Evolutionary conservation across 441 rosid species (phyloP), one percentile per base, ranked within the genome.

Genomic region (Syzygium malaccense): DNA sequence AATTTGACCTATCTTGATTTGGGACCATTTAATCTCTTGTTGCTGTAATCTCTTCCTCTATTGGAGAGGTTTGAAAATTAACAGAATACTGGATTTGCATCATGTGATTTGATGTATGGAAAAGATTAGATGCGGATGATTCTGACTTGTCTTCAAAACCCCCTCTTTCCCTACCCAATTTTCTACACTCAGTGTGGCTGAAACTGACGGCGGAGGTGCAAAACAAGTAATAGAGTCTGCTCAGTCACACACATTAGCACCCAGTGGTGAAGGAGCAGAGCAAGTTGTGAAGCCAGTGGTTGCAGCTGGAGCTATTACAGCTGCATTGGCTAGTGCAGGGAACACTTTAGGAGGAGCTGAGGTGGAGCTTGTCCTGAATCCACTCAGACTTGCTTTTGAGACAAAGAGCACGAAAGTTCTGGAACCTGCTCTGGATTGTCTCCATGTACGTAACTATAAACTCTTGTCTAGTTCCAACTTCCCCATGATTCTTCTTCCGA

Each of bases 391-490:
- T 92, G 98, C 99, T 88, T 95, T 97, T 86, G 99, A 98, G 93
- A 96, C 99, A 48, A 98, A 96, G 96, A 96, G 94, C 93, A 91
- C 95, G 91, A 98, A 95, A 91, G 91, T 98, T 90, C 89, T 96
- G 85, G 99, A 98, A 92, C 95, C 98, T 92, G 99, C 99, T 87
- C 93, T 98, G 96, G 99, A 98, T 93, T 98, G 99, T 93, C 98
- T 97, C 92, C 99, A 98, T 95, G 99, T 98, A 96, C 79, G 97
- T 88, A 75, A 87, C 90, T 88, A 13, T 68, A 55, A 75, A 37
- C n/a, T 37, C 51, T 45, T 75, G 51, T 75, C 26, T 37, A 1
- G 49, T 68, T 33, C 80, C 37, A 12, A 68, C 28, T 68, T 68
- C 28, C 60, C 48, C 45, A 55, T 30, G 64, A 26, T 68, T 13